Conservation (phyloP, 202 grass and related monocot species). For the Bolboschoenoplectus hybrid region DNA sequence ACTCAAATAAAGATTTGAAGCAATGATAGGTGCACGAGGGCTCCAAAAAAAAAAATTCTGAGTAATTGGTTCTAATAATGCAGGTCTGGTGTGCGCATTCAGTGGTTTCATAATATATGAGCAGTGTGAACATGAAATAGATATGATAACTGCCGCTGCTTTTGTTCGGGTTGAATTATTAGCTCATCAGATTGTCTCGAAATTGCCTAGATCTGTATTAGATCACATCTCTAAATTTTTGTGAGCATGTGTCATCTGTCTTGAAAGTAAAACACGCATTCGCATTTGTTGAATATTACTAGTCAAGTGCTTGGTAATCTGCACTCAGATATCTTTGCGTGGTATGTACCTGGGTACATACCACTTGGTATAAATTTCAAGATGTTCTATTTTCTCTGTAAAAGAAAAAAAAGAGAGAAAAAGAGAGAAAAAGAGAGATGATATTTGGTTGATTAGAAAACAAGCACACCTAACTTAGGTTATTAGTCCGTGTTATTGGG, state of each 20-base stretch:
- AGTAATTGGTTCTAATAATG: slow-evolving; percentile 23
- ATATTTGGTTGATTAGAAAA: slow-evolving; percentile 16
- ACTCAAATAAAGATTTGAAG: neutral
- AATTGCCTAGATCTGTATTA: slow-evolving; percentile 50
- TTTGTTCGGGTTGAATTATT: slow-evolving; percentile 51
- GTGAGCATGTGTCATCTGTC: neutral
- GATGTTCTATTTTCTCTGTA: neutral
- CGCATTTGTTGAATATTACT: neutral
- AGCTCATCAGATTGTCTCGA: slow-evolving; percentile 39
- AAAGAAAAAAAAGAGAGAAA: neutral
- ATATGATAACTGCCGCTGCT: slow-evolving; percentile 48
- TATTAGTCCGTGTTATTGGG: neutral
- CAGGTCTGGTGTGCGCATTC: slow-evolving; percentile 74
- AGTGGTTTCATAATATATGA: slow-evolving; percentile 93
- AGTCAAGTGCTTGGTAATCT: neutral
- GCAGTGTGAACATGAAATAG: slow-evolving; percentile 84
- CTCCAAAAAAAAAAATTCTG: slow-evolving; percentile 22
- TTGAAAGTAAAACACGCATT: neutral
- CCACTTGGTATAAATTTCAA: neutral
- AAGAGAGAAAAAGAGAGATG: neutral
- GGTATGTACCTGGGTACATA: neutral
- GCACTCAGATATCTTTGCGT: neutral
- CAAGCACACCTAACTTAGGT: neutral
- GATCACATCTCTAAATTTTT: slow-evolving; percentile 40
- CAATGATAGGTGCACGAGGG: neutral